Percentiles rank a stretch among this genome's conserved stretches.
Evolutionary conservation across 2,329 filamentous ascomycete genomes (phyloP).

Genomic region (Epichloe scottii): DNA sequence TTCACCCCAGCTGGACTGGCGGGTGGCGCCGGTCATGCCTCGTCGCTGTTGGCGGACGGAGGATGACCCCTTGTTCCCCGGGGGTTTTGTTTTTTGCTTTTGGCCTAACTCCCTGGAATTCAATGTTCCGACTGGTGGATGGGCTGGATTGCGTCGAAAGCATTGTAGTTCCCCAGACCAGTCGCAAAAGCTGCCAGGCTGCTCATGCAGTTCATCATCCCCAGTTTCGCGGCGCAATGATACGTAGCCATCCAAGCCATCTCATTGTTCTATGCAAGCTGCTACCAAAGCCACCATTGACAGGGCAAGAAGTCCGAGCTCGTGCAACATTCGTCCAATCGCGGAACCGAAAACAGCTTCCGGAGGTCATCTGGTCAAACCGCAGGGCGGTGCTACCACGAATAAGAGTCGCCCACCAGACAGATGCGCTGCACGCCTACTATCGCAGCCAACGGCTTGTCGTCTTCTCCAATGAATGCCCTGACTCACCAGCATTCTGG

Average conservation of each 20-base stretch:
- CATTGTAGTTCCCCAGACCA: background rate
- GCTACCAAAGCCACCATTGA: background rate
- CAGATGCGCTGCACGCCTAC: background rate
- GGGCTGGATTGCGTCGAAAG: background rate
- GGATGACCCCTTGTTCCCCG: slow-evolving; percentile 4
- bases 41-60: slow-evolving; percentile 4
- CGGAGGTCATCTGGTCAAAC: slow-evolving; percentile 6
- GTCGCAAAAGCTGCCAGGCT: background rate
- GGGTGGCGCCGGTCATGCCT: slow-evolving; percentile 4
- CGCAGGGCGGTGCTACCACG: background rate
- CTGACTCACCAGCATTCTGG: background rate
- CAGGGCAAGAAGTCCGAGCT: background rate
- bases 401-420: slow-evolving; percentile 1
- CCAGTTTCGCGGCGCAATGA: background rate
- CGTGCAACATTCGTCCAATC: background rate
- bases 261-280: background rate
- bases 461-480: background rate
- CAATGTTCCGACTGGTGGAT: background rate
- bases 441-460: too few species aligned
- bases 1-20: background rate
- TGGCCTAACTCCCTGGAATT: slow-evolving; percentile 4
- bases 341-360: background rate
- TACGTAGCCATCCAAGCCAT: background rate
- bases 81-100: background rate
- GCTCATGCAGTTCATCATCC: background rate